Evolutionary conservation across 768 basidiomycete species (phyloP).

Genomic region (Nidula microcarpa): DNA sequence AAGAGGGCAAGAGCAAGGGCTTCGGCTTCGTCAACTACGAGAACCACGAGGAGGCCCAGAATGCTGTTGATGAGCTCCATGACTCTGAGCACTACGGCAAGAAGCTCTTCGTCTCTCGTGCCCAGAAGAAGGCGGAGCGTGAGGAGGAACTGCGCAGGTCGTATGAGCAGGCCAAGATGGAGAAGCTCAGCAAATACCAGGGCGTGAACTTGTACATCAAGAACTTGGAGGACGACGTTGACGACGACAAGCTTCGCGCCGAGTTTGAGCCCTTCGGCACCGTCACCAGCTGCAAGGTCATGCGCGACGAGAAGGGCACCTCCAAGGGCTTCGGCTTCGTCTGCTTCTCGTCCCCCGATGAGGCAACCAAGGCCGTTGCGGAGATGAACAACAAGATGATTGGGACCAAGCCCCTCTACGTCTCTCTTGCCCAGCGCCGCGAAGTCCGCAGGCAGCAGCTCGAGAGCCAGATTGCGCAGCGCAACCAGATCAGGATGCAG

Average conservation of each 20-base stretch:
- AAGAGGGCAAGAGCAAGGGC: slow-evolving; percentile 90
- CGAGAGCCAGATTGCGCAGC: slow-evolving; percentile 98
- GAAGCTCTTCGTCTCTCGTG: slow-evolving; percentile 93
- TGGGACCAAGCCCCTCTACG: slow-evolving; percentile 96
- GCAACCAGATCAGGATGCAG: slow-evolving; percentile 95
- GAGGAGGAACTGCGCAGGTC: slow-evolving; percentile 93
- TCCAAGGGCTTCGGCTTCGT: slow-evolving; percentile 99
- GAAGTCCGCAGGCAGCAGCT: slow-evolving; percentile 98
- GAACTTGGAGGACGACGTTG: slow-evolving; percentile 97
- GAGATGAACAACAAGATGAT: slow-evolving; percentile 99
- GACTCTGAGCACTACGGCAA: slow-evolving; percentile 81
- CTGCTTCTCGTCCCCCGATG: slow-evolving; percentile 97
- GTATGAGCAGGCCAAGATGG: slow-evolving; percentile 95
- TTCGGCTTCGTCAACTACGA: slow-evolving; percentile 99
- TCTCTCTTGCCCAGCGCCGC: slow-evolving; percentile 96
- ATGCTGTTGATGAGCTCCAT: slow-evolving; percentile 86
- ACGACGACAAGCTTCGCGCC: slow-evolving; percentile 93
- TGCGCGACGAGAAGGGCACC: slow-evolving; percentile 92
- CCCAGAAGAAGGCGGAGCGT: slow-evolving; percentile 98
- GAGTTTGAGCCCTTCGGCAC: slow-evolving; percentile 97
- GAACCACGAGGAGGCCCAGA: slow-evolving; percentile 86
- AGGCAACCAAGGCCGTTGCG: slow-evolving; percentile 98
- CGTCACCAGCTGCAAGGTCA: slow-evolving; percentile 98
- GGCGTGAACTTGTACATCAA: slow-evolving; percentile 99
- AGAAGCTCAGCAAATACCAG: slow-evolving; percentile 97